A percentile compares a stretch with the other conserved stretches of the same genome.
Evolutionary conservation across 192 early-diverging fungal species (phyloP).

Genomic region (Gryganskiella cystojenkinii): DNA sequence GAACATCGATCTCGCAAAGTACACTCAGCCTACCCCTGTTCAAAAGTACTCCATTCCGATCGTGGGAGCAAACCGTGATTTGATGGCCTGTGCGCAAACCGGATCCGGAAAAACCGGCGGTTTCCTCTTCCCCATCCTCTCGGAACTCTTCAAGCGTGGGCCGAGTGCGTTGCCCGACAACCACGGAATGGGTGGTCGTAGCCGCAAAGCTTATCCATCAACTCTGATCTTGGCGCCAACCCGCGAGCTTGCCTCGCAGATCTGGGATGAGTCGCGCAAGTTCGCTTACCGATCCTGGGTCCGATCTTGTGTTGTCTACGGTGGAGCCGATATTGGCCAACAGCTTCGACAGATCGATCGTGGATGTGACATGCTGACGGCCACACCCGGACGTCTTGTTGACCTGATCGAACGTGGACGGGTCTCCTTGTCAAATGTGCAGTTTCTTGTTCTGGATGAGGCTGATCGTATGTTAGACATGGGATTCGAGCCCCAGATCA

Average conservation of each 20-base stretch:
- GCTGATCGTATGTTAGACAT: slow-evolving; percentile 98
- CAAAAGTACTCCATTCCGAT: slow-evolving; percentile 94
- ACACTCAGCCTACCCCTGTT: slow-evolving; percentile 93
- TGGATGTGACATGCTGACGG: slow-evolving; percentile 93
- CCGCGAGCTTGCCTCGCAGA: slow-evolving; percentile 95
- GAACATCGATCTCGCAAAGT: slow-evolving; percentile 91
- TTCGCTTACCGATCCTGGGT: slow-evolving; percentile 93
- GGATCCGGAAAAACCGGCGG: slow-evolving; percentile 97
- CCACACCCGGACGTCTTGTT: slow-evolving; percentile 96
- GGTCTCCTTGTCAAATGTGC: slow-evolving; percentile 80
- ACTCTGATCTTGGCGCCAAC: slow-evolving; percentile 94
- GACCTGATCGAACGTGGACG: slow-evolving; percentile 90
- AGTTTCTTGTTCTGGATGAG: slow-evolving; percentile 93
- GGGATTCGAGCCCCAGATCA: slow-evolving; percentile 94
- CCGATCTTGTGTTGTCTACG: slow-evolving; percentile 92
- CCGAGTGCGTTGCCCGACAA: slow-evolving; percentile 63
- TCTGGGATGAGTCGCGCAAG: slow-evolving; percentile 89
- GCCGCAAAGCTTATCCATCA: slow-evolving; percentile 79
- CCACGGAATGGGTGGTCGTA: slow-evolving; percentile 67
- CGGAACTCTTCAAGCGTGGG: slow-evolving; percentile 89
- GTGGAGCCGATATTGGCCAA: slow-evolving; percentile 91
- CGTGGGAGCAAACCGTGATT: slow-evolving; percentile 84
- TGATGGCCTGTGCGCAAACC: slow-evolving; percentile 99
- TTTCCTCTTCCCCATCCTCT: slow-evolving; percentile 97
- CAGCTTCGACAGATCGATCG: slow-evolving; percentile 91